A percentile compares a stretch with the other conserved stretches of the same genome.
Conservation (phyloP, 192 early-diverging fungal species). For the Linnemannia schmuckeri region DNA sequence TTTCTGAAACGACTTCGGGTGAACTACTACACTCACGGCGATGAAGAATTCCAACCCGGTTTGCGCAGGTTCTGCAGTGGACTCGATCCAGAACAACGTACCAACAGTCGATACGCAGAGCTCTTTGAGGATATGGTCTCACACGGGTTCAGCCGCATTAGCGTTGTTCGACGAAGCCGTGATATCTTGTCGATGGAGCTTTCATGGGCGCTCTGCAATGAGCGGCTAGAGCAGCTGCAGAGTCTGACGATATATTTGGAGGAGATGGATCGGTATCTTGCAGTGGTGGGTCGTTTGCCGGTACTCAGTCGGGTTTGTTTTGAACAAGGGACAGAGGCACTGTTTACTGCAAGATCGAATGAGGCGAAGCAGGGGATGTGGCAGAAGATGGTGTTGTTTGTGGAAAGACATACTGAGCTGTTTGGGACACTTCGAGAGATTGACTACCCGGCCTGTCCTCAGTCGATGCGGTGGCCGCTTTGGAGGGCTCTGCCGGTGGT, state of each 20-base stretch:
- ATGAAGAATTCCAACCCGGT: neutral
- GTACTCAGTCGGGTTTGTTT: neutral
- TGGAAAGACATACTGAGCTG: neutral
- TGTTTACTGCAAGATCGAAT: neutral
- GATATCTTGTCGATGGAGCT: neutral
- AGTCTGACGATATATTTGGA: neutral
- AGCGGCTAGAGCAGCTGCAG: slow-evolving; percentile 5
- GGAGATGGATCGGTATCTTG: neutral
- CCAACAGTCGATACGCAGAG: neutral
- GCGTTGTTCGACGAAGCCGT: no score
- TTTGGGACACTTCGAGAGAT: neutral
- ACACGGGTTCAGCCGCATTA: neutral
- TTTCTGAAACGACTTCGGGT: neutral
- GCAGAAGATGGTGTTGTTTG: neutral
- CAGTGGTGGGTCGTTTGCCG: neutral
- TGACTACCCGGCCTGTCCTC: neutral
- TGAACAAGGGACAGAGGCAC: neutral
- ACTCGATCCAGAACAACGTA: neutral
- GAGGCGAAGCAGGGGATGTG: neutral
- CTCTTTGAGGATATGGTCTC: neutral
- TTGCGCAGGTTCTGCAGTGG: neutral
- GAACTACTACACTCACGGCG: neutral
- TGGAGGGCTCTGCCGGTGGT: neutral
- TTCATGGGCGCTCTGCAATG: neutral
- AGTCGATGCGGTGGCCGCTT: neutral